Evolutionary conservation across 2,329 filamentous ascomycete species (phyloP).

Genomic region (Juglanconis juglandina): DNA sequence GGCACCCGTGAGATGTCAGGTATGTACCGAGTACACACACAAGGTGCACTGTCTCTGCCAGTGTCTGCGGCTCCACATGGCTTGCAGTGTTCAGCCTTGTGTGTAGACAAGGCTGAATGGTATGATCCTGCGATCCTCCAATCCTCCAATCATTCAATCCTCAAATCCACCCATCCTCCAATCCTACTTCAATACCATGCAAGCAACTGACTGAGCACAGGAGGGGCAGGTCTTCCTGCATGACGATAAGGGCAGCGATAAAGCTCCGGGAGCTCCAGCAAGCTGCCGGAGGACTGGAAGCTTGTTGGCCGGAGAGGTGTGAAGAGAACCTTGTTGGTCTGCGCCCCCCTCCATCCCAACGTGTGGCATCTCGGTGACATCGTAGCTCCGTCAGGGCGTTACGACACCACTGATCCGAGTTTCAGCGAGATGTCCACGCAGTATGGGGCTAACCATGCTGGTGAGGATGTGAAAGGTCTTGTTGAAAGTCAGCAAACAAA

Average conservation of each 20-base stretch:
- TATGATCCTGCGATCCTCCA: too few relatives aligned
- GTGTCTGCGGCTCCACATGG: background rate
- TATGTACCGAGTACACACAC: background rate
- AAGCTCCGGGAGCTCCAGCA: slow-evolving; percentile 11
- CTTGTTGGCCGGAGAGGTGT: background rate
- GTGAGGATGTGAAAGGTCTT: slow-evolving; percentile 1
- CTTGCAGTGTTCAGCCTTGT: slow-evolving; percentile 1
- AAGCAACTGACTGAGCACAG: background rate
- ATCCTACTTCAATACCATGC: background rate
- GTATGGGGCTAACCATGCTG: background rate
- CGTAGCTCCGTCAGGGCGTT: background rate
- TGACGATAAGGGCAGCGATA: slow-evolving; percentile 16
- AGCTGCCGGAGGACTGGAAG: background rate
- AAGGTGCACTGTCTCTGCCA: background rate
- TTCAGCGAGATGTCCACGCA: background rate
- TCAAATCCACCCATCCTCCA: too few relatives aligned
- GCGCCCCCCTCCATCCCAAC: background rate
- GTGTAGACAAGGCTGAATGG: background rate
- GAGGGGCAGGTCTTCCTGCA: background rate
- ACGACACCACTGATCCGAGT: slow-evolving; percentile 2
- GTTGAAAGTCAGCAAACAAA: background rate
- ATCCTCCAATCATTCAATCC: too few relatives aligned
- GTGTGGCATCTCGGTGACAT: background rate
- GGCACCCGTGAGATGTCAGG: background rate
- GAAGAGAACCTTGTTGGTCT: background rate